Base-by-base conservation (phyloP, 1,139 yeast genomes). In the Geotrichum histeridarum region DNA sequence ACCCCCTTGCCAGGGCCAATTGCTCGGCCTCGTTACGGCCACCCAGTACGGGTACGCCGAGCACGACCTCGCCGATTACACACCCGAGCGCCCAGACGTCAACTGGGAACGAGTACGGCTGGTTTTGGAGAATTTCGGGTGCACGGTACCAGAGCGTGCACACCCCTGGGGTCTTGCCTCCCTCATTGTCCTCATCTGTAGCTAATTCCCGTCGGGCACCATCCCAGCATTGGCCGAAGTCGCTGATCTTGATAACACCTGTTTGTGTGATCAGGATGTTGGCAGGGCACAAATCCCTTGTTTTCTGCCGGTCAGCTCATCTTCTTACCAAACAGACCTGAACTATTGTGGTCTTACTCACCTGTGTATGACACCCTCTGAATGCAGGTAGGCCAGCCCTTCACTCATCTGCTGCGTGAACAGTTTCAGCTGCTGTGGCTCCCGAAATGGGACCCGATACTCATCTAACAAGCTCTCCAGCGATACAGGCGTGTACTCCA, bases 281-380 rank as follows among this genome's bases (percentile, higher is more conserved):
- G 69, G 91, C 98, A 2, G 99, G 99, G 70, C 93, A 91, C 65
- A 93, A 78, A 70, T 93, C 99, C 61, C 99, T 48, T n/a, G n/a
- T 11, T 33, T 33, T 4, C 12, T 27, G 32, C 30, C 11, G 8
- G 37, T 17, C 18, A 27, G 22, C 4, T 14, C 14, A 4, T 3
- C 18, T 27, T 7, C 27, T 3, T 22, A 22, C 27, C 27, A 22
- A 22, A 5, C 27, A 15, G 42, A 7, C 18, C n/a, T n/a, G n/a
- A 12, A 15, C 3, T 4, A 15, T 4, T 4, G 27, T 2, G 42
- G 6, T n/a, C n/a, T n/a, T n/a, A 37, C 50, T 48, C 37, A 48
- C 50, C 50, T 84, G 72, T 93, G 99, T 53, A 93, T 78, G 9
- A 93, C 96, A 57, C 95, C 77, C 67, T 90, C 90, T 64, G 90